These are phyloP conservation scores for Heterobasidion occidentale DNA, from an alignment of 1,284 basidiomycete genomes.

Conservation along the genomic window DNA sequence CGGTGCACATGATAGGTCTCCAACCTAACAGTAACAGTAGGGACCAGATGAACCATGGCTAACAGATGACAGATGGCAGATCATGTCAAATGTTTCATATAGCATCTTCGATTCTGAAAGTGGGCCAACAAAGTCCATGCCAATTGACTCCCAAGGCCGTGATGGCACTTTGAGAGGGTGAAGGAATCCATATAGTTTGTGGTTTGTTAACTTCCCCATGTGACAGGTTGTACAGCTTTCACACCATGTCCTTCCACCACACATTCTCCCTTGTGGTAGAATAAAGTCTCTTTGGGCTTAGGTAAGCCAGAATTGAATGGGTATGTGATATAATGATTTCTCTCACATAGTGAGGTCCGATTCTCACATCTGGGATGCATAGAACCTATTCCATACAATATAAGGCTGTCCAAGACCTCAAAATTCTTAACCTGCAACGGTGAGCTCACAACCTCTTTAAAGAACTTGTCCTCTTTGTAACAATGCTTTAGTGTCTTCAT, in stretches of 20 bases:
- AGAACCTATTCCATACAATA: conserved; percentile 13
- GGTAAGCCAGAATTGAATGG: conserved; percentile 21
- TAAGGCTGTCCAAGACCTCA: conserved; percentile 9
- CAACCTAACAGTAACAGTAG: no score
- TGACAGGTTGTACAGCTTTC: conserved; percentile 18
- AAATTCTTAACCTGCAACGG: conserved; percentile 13
- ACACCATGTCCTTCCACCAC: conserved; percentile 23
- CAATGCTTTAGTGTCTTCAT: no score
- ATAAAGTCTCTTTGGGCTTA: conserved; percentile 18
- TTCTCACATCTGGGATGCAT: conserved; percentile 19
- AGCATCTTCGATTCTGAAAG: conserved; percentile 21
- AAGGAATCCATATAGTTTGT: conserved; percentile 19
- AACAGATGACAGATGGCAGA: conserved; percentile 27
- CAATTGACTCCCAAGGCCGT: conserved; percentile 22
- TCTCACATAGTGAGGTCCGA: conserved; percentile 11
- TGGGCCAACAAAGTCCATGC: conserved; percentile 30
- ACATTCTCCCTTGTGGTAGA: conserved; percentile 18
- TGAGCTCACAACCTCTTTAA: conserved; percentile 9
- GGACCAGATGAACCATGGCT: conserved; percentile 23
- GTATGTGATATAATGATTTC: conserved; percentile 21
- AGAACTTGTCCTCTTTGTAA: conserved; percentile 12
- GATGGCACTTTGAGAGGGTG: conserved; percentile 15
- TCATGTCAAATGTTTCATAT: conserved; percentile 20
- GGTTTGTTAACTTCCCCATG: conserved; percentile 16
- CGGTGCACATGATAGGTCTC: no score